These are phyloP conservation scores for Plantago coronopus DNA, from an alignment of 305 asterid species.

Conservation along the genomic window DNA sequence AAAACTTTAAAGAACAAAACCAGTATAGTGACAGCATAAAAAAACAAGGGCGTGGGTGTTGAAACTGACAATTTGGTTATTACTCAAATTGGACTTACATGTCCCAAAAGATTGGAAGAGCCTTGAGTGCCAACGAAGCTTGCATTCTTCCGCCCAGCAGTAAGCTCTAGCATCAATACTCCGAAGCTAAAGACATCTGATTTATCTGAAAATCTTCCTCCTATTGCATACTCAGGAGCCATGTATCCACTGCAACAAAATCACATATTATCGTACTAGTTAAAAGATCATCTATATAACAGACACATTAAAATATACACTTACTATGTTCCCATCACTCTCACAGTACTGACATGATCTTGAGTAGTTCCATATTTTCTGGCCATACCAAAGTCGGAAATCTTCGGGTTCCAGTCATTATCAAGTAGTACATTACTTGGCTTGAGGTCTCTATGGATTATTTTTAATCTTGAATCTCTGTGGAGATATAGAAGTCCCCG, in stretches of 20 bases:
- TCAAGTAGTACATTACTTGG: constrained; percentile 45
- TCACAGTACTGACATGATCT: constrained; percentile 46
- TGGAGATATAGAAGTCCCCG: too few relatives aligned
- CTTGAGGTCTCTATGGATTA: too few relatives aligned
- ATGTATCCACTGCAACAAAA: constrained; percentile 40
- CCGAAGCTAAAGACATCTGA: constrained; percentile 54
- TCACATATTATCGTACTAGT: too few relatives aligned
- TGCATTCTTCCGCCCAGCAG: constrained; percentile 35
- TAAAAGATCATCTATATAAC: too few relatives aligned
- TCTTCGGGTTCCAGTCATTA: constrained; percentile 42
- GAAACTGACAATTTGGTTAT: background rate
- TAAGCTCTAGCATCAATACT: constrained; percentile 43
- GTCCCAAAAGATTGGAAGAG: constrained; percentile 43
- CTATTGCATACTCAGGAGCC: too few relatives aligned
- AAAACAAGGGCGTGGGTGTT: too few relatives aligned
- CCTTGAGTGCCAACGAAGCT: constrained; percentile 27
- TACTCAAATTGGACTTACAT: constrained; percentile 30
- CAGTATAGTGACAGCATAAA: too few relatives aligned
- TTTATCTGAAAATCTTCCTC: constrained; percentile 50
- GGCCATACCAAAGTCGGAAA: constrained; percentile 60
- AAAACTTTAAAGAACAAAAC: too few relatives aligned
- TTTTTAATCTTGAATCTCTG: too few relatives aligned
- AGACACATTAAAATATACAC: constrained; percentile 14
- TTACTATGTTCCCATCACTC: constrained; percentile 59
- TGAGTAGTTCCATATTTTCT: constrained; percentile 42